These are phyloP conservation scores for Geranium incanum DNA, from an alignment of 441 rosid genomes.

Conservation along the genomic window DNA sequence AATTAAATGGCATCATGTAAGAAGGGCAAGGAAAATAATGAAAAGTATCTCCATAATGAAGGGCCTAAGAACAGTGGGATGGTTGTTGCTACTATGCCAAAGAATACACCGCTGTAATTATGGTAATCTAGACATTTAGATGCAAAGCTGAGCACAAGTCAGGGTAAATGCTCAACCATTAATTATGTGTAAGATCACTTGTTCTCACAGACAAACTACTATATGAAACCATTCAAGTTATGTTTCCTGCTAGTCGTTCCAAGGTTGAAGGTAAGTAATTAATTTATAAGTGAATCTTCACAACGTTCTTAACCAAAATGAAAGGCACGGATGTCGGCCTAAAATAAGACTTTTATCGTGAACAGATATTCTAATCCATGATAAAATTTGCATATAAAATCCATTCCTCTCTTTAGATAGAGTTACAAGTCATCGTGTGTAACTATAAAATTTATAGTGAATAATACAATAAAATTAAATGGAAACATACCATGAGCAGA, in stretches of 20 bases:
- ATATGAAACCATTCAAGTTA: no score
- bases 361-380: no score
- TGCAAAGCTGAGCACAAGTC: not conserved
- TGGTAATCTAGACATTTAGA: not conserved
- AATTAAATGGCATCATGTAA: not conserved
- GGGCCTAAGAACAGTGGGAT: not conserved
- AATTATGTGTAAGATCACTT: not conserved
- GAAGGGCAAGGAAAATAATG: not conserved
- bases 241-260: not conserved
- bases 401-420: no score
- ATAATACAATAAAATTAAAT: not conserved
- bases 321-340: no score
- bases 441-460: no score
- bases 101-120: not conserved
- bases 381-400: no score
- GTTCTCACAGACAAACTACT: not conserved
- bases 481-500: slow-evolving; percentile 80
- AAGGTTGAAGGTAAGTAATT: not conserved
- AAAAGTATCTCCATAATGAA: not conserved
- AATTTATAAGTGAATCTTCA: not conserved
- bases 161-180: not conserved
- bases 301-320: not conserved
- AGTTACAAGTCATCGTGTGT: no score
- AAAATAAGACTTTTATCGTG: no score
- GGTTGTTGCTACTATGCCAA: not conserved